Base-by-base conservation (phyloP, 257 asterid species). In the Plantago elongata region DNA sequence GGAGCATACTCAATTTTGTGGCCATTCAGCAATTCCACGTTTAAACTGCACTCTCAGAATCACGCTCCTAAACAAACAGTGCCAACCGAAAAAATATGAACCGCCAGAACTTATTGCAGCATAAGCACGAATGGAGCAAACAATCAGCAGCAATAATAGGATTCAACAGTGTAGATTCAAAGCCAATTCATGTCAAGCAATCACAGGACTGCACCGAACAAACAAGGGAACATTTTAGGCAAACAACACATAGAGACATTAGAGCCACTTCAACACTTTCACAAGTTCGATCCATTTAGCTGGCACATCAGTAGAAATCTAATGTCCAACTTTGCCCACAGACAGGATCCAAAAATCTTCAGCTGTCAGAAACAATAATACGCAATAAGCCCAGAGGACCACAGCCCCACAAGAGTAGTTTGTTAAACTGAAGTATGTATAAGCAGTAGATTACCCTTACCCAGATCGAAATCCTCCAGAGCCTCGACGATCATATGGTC, bases 401-500 rank as follows among this genome's bases (percentile, higher is more conserved):
- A 49, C 15, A 30, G 16, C 42, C 37, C 30, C 56, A 44, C 14
- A 18, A 40, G 51, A 72, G 29, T 11, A 5, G 9, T 55, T 54
- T 55, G 42, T 45, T 9, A 17, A 43, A 17, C 48, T 22, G 30
- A 51, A 51, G 56, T 5, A 51, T 51, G 48, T 27, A 51, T 27
- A 9, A 44, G 30, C 37, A 60, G 46, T 43, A 61, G 47, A 45
- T 61, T 69, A 77, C 63, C 79, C 65, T 61, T 69, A 77, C 63
- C 79, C 65, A 45, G 73, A 78, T 52, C 87, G 74, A 51, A 64
- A 88, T 45, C 84, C 80, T 22, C 90, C 88, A 57, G 78, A 34
- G 46, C 82, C 76, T 47, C 88, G 83, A 67, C 95, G 96, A 59
- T 88, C 92, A 71, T 88, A 88, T 10, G 96, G 96, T 38, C 96